Evolutionary conservation across 345 rosid species (phyloP).

Genomic region (Aquilaria yunnanensis): DNA sequence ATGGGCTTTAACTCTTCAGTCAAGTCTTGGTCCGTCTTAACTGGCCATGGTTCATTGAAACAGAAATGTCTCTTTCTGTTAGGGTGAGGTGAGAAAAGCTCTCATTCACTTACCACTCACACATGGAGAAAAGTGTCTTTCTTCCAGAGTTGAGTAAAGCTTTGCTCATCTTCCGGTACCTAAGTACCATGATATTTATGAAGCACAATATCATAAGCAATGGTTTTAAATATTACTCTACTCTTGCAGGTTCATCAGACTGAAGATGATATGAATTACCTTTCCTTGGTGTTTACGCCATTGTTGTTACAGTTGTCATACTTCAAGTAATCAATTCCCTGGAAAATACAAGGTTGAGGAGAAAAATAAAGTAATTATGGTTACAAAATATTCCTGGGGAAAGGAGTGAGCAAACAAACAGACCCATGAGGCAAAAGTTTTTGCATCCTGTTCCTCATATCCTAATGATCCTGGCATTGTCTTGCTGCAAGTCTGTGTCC

Average conservation of each 20-base stretch:
- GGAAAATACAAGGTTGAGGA: neutral
- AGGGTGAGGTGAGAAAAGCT: neutral
- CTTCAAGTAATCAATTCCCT: conserved; percentile 56
- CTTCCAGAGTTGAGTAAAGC: conserved; percentile 49
- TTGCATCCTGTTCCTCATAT: conserved; percentile 87
- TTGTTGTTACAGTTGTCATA: conserved; percentile 39
- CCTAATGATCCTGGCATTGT: conserved; percentile 67
- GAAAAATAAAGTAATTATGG: neutral
- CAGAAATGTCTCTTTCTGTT: neutral
- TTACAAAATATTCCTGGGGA: conserved; percentile 4
- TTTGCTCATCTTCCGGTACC: conserved; percentile 56
- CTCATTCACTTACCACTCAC: conserved; percentile 44
- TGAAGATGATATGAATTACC: conserved; percentile 18
- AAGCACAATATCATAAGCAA: no score
- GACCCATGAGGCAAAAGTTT: conserved; percentile 90
- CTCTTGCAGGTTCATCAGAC: no score
- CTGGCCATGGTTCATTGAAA: no score
- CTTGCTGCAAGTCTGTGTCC: conserved; percentile 48
- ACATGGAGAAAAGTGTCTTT: conserved; percentile 44
- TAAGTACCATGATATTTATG: neutral
- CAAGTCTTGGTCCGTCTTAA: no score
- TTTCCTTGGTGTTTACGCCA: conserved; percentile 35
- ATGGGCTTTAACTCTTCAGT: no score
- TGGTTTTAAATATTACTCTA: no score
- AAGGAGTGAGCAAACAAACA: conserved; percentile 17